Base-by-base conservation (phyloP, 345 rosid species). In the Populus ilicifolia region DNA sequence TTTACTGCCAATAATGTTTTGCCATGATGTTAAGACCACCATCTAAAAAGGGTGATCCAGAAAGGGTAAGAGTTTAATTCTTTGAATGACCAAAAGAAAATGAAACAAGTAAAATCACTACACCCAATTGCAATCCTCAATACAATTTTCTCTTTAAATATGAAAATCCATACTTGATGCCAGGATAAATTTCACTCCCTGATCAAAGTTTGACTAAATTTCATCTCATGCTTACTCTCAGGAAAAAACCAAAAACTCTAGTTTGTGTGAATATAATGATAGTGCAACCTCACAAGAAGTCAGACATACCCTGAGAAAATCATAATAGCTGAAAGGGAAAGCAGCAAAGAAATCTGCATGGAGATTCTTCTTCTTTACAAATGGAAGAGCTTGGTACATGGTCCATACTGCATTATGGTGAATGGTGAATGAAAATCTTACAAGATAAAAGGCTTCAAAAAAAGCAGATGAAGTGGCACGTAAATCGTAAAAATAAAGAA, bases 361-460 rank as follows among this genome's bases (percentile, higher is more conserved):
- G 80, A 89, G 91, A 72, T 83, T 83, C 69, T 70, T 90, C 86
- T 88, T 81, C 87, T 89, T 87, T 39, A 88, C 81, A 79, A 66
- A 77, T 59, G 96, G 94, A 86, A 93, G 93, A 59, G 96, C 96
- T 86, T 87, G 84, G 83, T 87, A 89, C 90, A 90, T 88, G 62
- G 89, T 81, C 91, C 89, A 87, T 86, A 90, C 98, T 93, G 89
- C 88, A 76, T 8, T 46, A 68, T 71, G 62, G 61, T 71, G 69
- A 77, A 6, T n/a, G 18, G 25, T 72, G 54, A 79, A 50, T 8
- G 18, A 6, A 79, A 68, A 84, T 23, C 16, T 43, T 44, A 6
- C 25, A 43, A 39, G 56, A 67, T 70, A 67, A 65, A 65, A 48
- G 30, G 69, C 20, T 14, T 36, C 25, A 12, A 69, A 67, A n/a